These are phyloP conservation scores for Chalciporus chontae DNA, from an alignment of 768 basidiomycete species.

Conservation along the genomic window DNA sequence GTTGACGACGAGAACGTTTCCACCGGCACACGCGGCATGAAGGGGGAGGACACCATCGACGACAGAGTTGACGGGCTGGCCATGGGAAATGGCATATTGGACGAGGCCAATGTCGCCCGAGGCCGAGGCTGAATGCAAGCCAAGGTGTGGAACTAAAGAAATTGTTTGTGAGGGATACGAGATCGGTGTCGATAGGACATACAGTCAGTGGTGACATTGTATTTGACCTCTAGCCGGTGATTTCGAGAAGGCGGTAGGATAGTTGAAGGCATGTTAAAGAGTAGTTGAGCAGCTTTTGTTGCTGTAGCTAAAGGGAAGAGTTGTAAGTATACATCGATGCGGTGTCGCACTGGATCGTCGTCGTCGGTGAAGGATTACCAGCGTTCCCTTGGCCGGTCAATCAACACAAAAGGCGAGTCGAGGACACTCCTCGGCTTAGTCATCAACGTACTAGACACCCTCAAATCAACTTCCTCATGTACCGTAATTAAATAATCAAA, in stretches of 20 bases:
- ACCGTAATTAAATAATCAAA: too few species aligned
- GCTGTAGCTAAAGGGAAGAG: not conserved
- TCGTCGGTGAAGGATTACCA: not conserved
- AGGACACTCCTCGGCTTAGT: conserved; percentile 10
- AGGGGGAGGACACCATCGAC: conserved; percentile 95
- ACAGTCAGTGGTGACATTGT: conserved; percentile 55
- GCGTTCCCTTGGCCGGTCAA: not conserved
- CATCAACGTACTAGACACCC: conserved; percentile 5
- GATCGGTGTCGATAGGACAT: conserved; percentile 9
- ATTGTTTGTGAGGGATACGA: not conserved
- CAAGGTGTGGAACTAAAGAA: conserved; percentile 64
- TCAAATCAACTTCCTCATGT: too few species aligned
- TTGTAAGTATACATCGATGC: not conserved
- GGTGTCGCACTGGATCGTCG: conserved; percentile 12
- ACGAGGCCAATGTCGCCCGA: conserved; percentile 91
- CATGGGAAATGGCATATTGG: conserved; percentile 87
- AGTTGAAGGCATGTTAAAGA: not conserved
- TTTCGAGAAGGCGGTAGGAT: conserved; percentile 38
- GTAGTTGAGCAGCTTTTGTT: too few species aligned
- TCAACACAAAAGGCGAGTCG: too few species aligned
- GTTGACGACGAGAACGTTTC: conserved; percentile 82
- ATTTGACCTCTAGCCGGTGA: conserved; percentile 44
- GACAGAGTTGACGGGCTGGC: conserved; percentile 95
- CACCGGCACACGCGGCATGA: conserved; percentile 91
- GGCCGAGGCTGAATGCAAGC: conserved; percentile 72